Conservation (phyloP, 345 rosid species). For the Arabis hirsuta region DNA sequence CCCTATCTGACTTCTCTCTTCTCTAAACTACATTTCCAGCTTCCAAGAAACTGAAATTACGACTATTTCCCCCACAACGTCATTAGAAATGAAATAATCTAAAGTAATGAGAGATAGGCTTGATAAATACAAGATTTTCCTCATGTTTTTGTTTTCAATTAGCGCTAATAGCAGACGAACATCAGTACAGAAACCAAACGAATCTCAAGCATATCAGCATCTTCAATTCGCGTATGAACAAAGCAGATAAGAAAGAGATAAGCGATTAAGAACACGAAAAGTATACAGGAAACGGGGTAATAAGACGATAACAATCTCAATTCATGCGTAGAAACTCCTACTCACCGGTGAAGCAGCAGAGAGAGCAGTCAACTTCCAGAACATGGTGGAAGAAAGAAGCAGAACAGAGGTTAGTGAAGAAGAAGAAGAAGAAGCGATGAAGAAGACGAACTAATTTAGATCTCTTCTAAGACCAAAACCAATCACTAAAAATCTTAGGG, state of each 20-base stretch:
- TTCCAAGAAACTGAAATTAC: conserved; percentile 1
- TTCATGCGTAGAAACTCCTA: conserved; percentile 33
- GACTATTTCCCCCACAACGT: not conserved
- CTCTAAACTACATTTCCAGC: conserved; percentile 12
- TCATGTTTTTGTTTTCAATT: not conserved
- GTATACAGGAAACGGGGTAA: not conserved
- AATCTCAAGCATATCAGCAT: conserved; percentile 30
- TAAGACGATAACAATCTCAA: conserved; percentile 2
- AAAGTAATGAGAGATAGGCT: not conserved
- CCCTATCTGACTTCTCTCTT: not conserved
- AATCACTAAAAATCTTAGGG: conserved; percentile 36
- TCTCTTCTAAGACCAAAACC: conserved; percentile 38
- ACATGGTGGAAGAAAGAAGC: conserved; percentile 55
- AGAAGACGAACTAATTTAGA: conserved; percentile 45
- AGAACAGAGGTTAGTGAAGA: conserved; percentile 18
- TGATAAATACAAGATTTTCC: not conserved
- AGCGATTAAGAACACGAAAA: conserved; percentile 8
- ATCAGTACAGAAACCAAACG: not conserved
- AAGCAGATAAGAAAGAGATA: conserved; percentile 4
- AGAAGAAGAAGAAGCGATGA: conserved; percentile 16
- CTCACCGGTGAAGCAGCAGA: conserved; percentile 96
- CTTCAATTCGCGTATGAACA: not conserved
- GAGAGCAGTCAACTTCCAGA: conserved; percentile 91
- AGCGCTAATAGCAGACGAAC: not conserved
- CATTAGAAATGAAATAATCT: not conserved